Conservation (phyloP, 148 eudicot species). For the Amaranthus palmeri region DNA sequence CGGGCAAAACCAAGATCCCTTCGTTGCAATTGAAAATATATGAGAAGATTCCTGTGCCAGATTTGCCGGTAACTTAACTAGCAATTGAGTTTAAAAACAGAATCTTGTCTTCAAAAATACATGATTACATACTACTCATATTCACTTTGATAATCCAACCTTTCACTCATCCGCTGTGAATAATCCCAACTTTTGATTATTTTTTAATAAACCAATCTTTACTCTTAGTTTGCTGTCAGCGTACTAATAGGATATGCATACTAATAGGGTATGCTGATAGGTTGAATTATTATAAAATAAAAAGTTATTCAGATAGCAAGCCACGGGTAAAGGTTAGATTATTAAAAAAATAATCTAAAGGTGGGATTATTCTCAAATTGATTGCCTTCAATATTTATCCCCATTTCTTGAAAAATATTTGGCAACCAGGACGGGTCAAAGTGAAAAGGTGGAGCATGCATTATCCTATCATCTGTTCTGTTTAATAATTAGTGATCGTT, state of each 20-base stretch:
- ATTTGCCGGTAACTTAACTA: constrained; percentile 56
- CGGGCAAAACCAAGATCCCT: constrained; percentile 44
- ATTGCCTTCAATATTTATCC: not conserved
- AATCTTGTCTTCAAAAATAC: not conserved
- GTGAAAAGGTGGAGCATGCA: not conserved
- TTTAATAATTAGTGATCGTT: constrained; percentile 9
- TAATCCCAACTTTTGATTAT: too few species aligned
- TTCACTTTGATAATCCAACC: not conserved
- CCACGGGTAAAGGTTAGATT: too few species aligned
- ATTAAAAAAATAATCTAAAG: too few species aligned
- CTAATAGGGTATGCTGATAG: too few species aligned
- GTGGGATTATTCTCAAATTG: not conserved
- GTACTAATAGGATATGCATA: too few species aligned
- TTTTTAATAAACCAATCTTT: too few species aligned
- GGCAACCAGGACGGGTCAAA: not conserved
- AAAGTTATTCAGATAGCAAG: too few species aligned
- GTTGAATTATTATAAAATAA: too few species aligned
- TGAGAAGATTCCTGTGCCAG: constrained; percentile 91
- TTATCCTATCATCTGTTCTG: not conserved
- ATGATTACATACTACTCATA: not conserved
- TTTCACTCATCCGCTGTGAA: too few species aligned
- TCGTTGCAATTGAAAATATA: constrained; percentile 80
- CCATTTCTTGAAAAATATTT: not conserved
- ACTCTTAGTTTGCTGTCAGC: too few species aligned
- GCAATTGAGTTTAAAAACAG: constrained; percentile 2